Base-by-base conservation (phyloP, 2,329 filamentous ascomycete species). In the Endothia cerciana region DNA sequence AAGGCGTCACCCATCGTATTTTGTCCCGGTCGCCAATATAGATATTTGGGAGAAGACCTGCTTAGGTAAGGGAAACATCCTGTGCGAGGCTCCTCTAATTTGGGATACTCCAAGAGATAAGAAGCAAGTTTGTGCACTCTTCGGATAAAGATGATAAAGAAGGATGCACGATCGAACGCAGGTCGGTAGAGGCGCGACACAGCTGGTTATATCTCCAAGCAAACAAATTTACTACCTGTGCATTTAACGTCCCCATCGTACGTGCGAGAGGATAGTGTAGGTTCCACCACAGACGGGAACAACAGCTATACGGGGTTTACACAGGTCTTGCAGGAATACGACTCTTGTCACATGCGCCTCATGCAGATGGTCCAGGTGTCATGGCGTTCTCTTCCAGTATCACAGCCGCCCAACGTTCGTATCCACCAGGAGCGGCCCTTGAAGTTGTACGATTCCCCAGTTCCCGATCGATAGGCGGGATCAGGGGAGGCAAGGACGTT, bases 11-110 rank as follows among this genome's bases (percentile, higher is more conserved):
- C 28, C 45, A 45, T 59, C 30, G 40, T 41, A 25, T 49, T 58
- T 57, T 57, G 61, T 58, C 57, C 30, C 28, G 40, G 56, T 33
- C 49, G 51, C 43, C 62, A 57, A 58, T 57, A 68, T 59, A 60
- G 64, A 66, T 45, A 41, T 47, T 55, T 64, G 33, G 49, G 49
- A 25, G 60, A 61, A 28, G 53, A 57, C 4, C 49, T 30, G 40
- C 30, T 60, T 47, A 51, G 60, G 47, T 36, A 57, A 47, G 41
- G 60, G 53, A 41, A 57, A 38, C 41, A 58, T 17, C 15, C n/a
- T 47, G 28, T 59, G 57, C 49, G 56, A 55, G 49, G 43, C 60
- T 28, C 60, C 51, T 62, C 63, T 65, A 58, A 45, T 67, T 33
- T 65, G 59, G 53, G 59, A 62, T 65, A 60, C 49, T 43, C 28